These are phyloP conservation scores for Scedosporium boydii DNA, from an alignment of 2,329 filamentous ascomycete genomes.

Conservation along the genomic window DNA sequence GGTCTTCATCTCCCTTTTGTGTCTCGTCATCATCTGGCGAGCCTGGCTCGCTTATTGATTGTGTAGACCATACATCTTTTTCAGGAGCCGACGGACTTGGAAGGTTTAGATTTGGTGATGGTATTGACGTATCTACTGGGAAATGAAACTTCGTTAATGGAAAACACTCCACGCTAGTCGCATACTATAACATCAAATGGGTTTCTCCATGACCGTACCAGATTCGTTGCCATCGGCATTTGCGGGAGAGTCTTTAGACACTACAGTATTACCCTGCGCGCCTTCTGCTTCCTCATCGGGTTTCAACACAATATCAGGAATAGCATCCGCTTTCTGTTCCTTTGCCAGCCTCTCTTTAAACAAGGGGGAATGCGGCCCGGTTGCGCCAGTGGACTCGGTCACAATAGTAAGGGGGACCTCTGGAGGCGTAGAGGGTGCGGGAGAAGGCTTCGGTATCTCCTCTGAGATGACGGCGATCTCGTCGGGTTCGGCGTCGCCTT, in stretches of 20 bases:
- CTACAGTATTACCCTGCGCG: neutral
- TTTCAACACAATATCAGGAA: slow-evolving; percentile 42
- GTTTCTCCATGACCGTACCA: neutral
- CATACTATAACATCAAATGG: neutral
- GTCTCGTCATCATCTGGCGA: slow-evolving; percentile 6
- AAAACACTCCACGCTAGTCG: neutral
- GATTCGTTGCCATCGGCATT: neutral
- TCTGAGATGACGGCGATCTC: slow-evolving; percentile 41
- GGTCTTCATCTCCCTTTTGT: slow-evolving; percentile 13
- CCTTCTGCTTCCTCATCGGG: slow-evolving; percentile 24
- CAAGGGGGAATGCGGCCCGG: slow-evolving; percentile 23
- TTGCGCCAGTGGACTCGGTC: slow-evolving; percentile 38
- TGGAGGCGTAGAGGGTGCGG: slow-evolving; percentile 1
- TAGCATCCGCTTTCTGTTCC: slow-evolving; percentile 30
- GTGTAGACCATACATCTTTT: neutral
- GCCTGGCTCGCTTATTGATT: neutral
- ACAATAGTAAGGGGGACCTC: slow-evolving; percentile 41
- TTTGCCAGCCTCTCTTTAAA: neutral
- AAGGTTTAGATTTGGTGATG: slow-evolving; percentile 21
- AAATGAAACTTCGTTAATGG: slow-evolving; percentile 6
- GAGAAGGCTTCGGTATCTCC: neutral
- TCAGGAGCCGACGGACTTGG: slow-evolving; percentile 12
- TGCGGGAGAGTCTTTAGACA: neutral
- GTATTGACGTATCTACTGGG: slow-evolving; percentile 6
- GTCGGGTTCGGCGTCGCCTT: slow-evolving; percentile 49